phyloP scores from a whole-genome alignment of 768 basidiomycete genomes.

The Russula dissimulans region DNA sequence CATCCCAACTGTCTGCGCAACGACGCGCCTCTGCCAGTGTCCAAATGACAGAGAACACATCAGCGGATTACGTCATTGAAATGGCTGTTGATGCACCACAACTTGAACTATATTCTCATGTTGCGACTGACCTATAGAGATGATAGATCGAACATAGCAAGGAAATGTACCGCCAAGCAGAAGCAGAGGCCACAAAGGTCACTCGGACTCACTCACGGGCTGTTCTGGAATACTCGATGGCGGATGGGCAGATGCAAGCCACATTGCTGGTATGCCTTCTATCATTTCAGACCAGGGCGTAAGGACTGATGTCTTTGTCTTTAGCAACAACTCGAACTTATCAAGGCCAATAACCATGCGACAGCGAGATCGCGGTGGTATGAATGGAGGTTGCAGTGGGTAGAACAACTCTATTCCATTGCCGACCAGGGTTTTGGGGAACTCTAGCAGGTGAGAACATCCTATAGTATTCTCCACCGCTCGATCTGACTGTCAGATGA shows the following conservation, averaged over 20 bases:
- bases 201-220: constrained; percentile 62
- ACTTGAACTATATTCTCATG: constrained; percentile 59
- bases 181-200: constrained; percentile 66
- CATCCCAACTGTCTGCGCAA: constrained; percentile 44
- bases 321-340: constrained; percentile 76
- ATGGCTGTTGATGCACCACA: constrained; percentile 69
- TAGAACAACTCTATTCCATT: constrained; percentile 54
- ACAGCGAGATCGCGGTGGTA: constrained; percentile 78
- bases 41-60: constrained; percentile 40
- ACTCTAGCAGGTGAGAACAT: constrained; percentile 45
- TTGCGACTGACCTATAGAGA: constrained; percentile 57
- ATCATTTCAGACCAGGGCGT: not conserved
- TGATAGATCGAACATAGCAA: constrained; percentile 79
- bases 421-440: constrained; percentile 54
- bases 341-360: constrained; percentile 61
- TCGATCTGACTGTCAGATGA: constrained; percentile 29
- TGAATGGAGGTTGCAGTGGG: constrained; percentile 78
- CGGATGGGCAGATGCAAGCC: constrained; percentile 62
- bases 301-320: not conserved
- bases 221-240: constrained; percentile 63
- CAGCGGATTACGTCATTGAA: constrained; percentile 63
- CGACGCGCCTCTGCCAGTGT: constrained; percentile 36
- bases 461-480: not conserved
- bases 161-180: constrained; percentile 54
- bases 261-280: constrained; percentile 46